Base-by-base conservation (phyloP, 495 filamentous ascomycete species). In the Corynascus novoguineensis region DNA sequence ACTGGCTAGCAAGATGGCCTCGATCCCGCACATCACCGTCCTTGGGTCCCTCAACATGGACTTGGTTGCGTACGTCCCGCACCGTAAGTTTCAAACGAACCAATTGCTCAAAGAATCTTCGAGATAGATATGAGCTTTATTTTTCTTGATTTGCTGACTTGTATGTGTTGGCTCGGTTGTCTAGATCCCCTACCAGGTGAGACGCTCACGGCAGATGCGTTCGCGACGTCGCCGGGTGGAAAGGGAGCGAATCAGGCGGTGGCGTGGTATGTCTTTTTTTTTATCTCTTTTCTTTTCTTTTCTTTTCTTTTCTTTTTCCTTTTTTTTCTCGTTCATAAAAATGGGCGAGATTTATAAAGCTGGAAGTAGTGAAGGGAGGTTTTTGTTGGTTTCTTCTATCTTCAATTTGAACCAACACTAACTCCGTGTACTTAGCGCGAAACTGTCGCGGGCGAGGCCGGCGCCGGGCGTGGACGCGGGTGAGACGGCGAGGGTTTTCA, bases 161-260 rank as follows among this genome's bases (percentile, higher is more conserved):
- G 5, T 11, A 4, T 28, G 1, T 5, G 34, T 6, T 11, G 11
- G 34, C 15, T 35, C 15, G 34, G 11, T 35, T 4, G 6, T 10
- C 17, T 29, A 50, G 47, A 96, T 57, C 93, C 93, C 3, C 69
- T 75, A 0, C 80, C 86, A 4, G 93, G 93, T 56, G 93, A 98
- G 65, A 98, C 93, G 4, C 80, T 98, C 37, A 92, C 86, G 3
- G 78, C 89, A n/a, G 78, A 74, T 52, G 82, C 82, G 6, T 95
- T 93, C 76, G 77, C 80, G 66, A 88, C 83, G 40, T 91, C 86
- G 47, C 83, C 85, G 14, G 93, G 93, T 53, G 93, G 93, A 40
- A 98, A 98, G 73, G 93, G 93, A 58, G 90, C 90, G 32, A 98
- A 98, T 76, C 93, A 97, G 74, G 90, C 90, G 44, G 88, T 96